Percentiles rank a stretch among this genome's conserved stretches.
Conservation (phyloP, 106 monocot genomes). For the Hemerocallis citrina region DNA sequence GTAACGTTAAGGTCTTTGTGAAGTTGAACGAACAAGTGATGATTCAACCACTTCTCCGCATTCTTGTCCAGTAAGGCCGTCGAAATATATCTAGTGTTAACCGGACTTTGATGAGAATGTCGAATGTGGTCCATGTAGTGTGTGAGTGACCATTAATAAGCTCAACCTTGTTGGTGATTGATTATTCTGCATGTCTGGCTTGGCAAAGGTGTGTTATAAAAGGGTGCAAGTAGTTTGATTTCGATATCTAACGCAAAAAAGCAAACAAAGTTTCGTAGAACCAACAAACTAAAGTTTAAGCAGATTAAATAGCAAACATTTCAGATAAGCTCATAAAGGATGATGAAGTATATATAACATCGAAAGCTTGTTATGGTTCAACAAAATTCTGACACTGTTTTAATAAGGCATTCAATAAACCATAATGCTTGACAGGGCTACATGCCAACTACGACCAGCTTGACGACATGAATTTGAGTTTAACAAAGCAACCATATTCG, state of each 20-base stretch:
- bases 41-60: not conserved
- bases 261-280: no score
- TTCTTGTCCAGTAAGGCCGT: not conserved
- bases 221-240: not conserved
- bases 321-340: no score
- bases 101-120: not conserved
- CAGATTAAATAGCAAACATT: conserved; percentile 6
- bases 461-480: not conserved
- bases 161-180: conserved; percentile 2
- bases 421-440: not conserved
- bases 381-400: conserved; percentile 22
- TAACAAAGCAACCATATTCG: no score
- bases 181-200: not conserved
- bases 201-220: conserved; percentile 1
- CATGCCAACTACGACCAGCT: conserved; percentile 1
- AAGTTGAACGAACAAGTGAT: not conserved
- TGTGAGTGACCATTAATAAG: not conserved
- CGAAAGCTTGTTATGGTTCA: conserved; percentile 17
- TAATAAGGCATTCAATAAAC: conserved; percentile 28
- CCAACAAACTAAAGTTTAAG: not conserved
- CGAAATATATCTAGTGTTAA: no score
- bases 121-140: not conserved
- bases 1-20: not conserved
- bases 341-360: no score
- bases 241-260: not conserved